Base-by-base conservation (phyloP, 345 rosid species). In the Zanthoxylum bungeanum region DNA sequence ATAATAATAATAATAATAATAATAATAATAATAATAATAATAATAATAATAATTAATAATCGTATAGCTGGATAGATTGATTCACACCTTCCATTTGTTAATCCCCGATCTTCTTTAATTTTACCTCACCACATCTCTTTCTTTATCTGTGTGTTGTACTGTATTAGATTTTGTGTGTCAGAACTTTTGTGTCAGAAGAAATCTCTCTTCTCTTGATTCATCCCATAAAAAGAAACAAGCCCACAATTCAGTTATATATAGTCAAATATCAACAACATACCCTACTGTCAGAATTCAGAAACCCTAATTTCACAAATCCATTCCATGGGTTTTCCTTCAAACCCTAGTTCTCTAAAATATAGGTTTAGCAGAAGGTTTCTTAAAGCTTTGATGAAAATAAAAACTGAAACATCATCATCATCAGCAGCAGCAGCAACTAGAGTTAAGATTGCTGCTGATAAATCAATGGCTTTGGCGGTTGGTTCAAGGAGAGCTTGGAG, bases 401-500 rank as follows among this genome's bases (percentile, higher is more conserved):
- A 68, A 59, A 55, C 12, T 27, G 37, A n/a, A 47, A 71, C 11
- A 22, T 53, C 33, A 9, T 28, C 76, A 19, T 9, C 66, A 40
- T 31, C 79, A 0, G 51, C 69, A n/a, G n/a, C n/a, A n/a, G n/a
- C n/a, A 53, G 16, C 71, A 34, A 68, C 70, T 0, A 57, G 59
- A 50, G 84, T 88, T 55, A 86, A 68, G 75, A 65, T 61, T 49
- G 88, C 93, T 4, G 90, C 90, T 17, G 76, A 88, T 34, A 76
- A 77, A 62, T 88, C 92, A 60, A 74, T 88, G 80, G 92, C 85
- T 55, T 53, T 46, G 21, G 84, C 88, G 7, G 85, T 74, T 25
- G 82, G 92, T 65, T 69, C 76, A 7, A 77, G 75, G 70, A 80
- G 85, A 73, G 82, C 76, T 21, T 88, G 89, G 92, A 85, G 79